Conservation (phyloP, 345 rosid genomes). For the Boechera stricta region DNA sequence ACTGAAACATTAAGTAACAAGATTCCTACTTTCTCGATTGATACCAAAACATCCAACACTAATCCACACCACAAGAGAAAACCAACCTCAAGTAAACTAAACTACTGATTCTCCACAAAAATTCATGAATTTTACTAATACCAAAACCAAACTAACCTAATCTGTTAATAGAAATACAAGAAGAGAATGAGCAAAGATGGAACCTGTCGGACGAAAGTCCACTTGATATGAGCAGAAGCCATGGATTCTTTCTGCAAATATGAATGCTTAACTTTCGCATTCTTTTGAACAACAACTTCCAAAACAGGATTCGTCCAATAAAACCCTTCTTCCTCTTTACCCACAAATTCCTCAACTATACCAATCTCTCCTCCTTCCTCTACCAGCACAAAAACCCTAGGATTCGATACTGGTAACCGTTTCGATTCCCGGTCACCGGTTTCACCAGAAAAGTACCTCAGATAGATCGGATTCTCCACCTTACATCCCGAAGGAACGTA, state of each 20-base stretch:
- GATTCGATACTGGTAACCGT: conserved; percentile 79
- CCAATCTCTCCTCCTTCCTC: conserved; percentile 85
- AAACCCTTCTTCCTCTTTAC: conserved; percentile 54
- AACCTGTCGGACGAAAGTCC: conserved; percentile 91
- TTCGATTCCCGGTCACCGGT: conserved; percentile 63
- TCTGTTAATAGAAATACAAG: neutral
- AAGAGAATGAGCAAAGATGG: conserved; percentile 8
- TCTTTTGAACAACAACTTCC: conserved; percentile 66
- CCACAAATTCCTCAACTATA: conserved; percentile 75
- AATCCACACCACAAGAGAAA: neutral
- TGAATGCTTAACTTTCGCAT: conserved; percentile 75
- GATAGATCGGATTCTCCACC: conserved; percentile 66
- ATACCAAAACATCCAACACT: neutral
- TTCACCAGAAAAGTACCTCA: conserved; percentile 73
- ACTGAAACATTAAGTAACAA: neutral
- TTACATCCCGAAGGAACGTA: conserved; percentile 84
- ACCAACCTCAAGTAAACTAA: conserved; percentile 14
- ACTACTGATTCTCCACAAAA: conserved; percentile 10
- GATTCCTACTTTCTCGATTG: neutral
- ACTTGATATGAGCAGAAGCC: conserved; percentile 80
- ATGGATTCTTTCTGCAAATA: conserved; percentile 82
- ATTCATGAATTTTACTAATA: neutral
- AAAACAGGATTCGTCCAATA: conserved; percentile 87
- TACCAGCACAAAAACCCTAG: conserved; percentile 78
- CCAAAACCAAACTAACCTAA: conserved; percentile 16